Evolutionary conservation across 129 eudicot genomes (phyloP), one percentile per base, ranked within the genome.

Genomic region (Tanacetum coccineum): DNA sequence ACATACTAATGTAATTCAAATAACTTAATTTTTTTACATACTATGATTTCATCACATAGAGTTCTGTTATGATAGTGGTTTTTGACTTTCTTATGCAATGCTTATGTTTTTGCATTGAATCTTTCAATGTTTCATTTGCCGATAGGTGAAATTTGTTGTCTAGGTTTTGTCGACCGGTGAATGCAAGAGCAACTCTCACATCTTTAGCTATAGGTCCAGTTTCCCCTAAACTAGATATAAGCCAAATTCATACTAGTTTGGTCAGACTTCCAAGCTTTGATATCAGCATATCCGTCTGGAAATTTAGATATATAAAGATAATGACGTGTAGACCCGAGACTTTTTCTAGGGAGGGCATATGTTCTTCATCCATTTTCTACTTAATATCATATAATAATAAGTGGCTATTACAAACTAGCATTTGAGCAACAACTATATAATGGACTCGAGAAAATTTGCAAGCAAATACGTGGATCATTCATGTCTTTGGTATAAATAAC

Each of bases 91-190:
- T 45, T 56, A 11, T 26, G 12, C 13, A 11, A 53, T 57, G 39
- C 42, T 70, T 72, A 63, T 72, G n/a, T 22, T 20, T 42, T 72
- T 72, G 54, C 70, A 36, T 22, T 39, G 15, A 53, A 21, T 46
- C 17, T 62, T 40, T 21, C 26, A 42, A 45, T 12, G 19, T 67
- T 26, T n/a, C n/a, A 3, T 4, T 21, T n/a, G 12, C 42, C 19
- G 36, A 12, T 25, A 20, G n/a, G 15, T 32, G 13, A 21, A 22
- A 64, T 13, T 6, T 64, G 21, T 4, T 21, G 7, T 64, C 9
- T 2, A 21, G 22, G 21, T 46, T 11, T n/a, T 4, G 7, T 21
- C 42, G 44, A 44, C 48, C 22, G 39, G 14, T 46, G 39, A 12
- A 20, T 5, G 0, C 14, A 2, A 55, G 13, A 11, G 25, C 40